Evolutionary conservation across 106 monocot genomes (phyloP).

Genomic region (Narthecium ossifragum): DNA sequence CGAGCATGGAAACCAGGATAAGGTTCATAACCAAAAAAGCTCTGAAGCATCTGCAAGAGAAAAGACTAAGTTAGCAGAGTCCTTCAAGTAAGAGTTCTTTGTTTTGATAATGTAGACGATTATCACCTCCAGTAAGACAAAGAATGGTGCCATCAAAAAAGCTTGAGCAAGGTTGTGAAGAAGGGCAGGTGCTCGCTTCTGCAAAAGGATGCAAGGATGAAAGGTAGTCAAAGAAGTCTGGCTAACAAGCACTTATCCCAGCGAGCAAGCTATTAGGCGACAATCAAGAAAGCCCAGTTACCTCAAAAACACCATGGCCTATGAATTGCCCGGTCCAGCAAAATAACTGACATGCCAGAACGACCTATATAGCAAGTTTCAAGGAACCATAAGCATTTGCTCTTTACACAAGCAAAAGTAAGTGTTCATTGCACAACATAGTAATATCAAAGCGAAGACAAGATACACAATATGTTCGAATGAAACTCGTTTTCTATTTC

Average conservation of each 20-base stretch:
- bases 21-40: slow-evolving; percentile 43
- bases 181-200: slow-evolving; percentile 60
- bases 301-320: slow-evolving; percentile 78
- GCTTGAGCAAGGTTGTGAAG: slow-evolving; percentile 51
- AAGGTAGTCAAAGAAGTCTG: no score
- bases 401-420: no score
- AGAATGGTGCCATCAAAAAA: slow-evolving; percentile 59
- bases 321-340: slow-evolving; percentile 68
- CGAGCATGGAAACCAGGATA: slow-evolving; percentile 57
- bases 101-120: neutral
- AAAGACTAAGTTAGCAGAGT: neutral
- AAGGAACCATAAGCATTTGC: no score
- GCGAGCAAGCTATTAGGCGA: no score
- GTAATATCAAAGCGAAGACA: no score
- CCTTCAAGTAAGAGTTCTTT: neutral
- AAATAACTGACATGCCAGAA: slow-evolving; percentile 47
- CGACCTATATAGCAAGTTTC: no score
- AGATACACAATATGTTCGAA: no score
- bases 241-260: no score
- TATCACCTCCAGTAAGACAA: slow-evolving; percentile 61
- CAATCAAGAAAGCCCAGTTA: no score
- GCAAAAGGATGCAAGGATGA: neutral
- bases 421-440: no score
- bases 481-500: no score
- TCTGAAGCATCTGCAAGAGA: slow-evolving; percentile 34